These are phyloP conservation scores for Dinochytrium kinnereticum DNA, from an alignment of 371 early-diverging fungal genomes.

Conservation along the genomic window DNA sequence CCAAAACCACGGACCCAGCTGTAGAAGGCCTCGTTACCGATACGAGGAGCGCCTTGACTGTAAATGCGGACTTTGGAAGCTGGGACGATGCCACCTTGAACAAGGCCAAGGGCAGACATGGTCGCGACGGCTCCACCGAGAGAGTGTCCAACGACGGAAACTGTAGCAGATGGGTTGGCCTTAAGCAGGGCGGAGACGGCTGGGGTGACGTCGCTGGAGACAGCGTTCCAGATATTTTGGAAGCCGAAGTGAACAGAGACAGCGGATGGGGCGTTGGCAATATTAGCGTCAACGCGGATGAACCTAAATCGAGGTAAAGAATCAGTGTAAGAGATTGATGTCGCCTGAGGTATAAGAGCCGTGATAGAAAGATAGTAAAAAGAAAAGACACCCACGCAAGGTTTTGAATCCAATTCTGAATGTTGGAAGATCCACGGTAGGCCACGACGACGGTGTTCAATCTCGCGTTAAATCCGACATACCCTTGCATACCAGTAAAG, in stretches of 20 bases:
- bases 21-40: constrained; percentile 43
- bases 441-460: constrained; percentile 39
- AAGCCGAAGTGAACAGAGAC: constrained; percentile 46
- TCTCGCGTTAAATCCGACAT: constrained; percentile 38
- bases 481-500: constrained; percentile 21
- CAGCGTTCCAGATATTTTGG: constrained; percentile 25
- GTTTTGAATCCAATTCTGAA: constrained; percentile 33
- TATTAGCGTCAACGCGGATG: constrained; percentile 13
- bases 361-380: not conserved
- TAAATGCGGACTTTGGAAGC: constrained; percentile 25
- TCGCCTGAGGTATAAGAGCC: not conserved
- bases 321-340: not conserved
- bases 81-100: constrained; percentile 12
- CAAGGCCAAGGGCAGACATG: constrained; percentile 38
- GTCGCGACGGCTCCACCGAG: constrained; percentile 47
- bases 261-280: constrained; percentile 18
- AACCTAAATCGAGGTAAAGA: constrained; percentile 16
- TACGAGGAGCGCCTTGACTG: constrained; percentile 43
- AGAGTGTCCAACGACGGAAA: constrained; percentile 47
- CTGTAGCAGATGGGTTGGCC: constrained; percentile 29
- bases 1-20: constrained; percentile 32
- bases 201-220: constrained; percentile 14
- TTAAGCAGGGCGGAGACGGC: constrained; percentile 27
- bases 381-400: constrained; percentile 10
- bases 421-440: constrained; percentile 36